A percentile compares a stretch with the other conserved stretches of the same genome.
phyloP scores from a whole-genome alignment of 495 filamentous ascomycete species.

The Hypomontagnella submonticulosa region DNA sequence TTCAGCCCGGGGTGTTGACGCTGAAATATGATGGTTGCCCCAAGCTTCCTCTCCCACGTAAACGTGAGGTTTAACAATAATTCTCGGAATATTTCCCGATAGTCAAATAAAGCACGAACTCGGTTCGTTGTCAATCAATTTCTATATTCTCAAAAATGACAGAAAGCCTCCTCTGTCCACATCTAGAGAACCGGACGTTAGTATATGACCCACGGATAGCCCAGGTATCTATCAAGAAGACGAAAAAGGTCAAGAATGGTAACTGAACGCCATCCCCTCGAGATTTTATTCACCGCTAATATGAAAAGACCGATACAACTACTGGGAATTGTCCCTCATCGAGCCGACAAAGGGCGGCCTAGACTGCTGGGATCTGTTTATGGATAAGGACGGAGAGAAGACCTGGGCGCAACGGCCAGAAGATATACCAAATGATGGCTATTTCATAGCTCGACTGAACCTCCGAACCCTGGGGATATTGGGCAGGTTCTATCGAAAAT shows the following conservation, averaged over 20 bases:
- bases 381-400: slow-evolving; percentile 4
- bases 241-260: not conserved
- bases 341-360: not conserved
- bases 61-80: no score
- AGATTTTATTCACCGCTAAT: not conserved
- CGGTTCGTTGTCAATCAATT: no score
- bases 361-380: slow-evolving; percentile 19
- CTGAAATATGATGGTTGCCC: no score
- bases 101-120: no score
- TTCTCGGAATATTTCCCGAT: no score
- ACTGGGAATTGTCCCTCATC: not conserved
- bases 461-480: slow-evolving; percentile 5
- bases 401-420: slow-evolving; percentile 11
- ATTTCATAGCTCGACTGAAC: slow-evolving; percentile 12
- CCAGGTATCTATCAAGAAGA: slow-evolving; percentile 2
- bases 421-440: slow-evolving; percentile 5
- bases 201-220: slow-evolving; percentile 5
- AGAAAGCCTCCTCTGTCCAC: not conserved
- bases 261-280: not conserved
- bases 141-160: not conserved
- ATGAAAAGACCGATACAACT: not conserved
- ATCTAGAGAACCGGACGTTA: slow-evolving; percentile 5
- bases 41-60: no score
- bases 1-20: no score
- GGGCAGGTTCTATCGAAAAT: slow-evolving; percentile 5